phyloP scores from a whole-genome alignment of 495 filamentous ascomycete genomes.

The Beverwykella pulmonaria region DNA sequence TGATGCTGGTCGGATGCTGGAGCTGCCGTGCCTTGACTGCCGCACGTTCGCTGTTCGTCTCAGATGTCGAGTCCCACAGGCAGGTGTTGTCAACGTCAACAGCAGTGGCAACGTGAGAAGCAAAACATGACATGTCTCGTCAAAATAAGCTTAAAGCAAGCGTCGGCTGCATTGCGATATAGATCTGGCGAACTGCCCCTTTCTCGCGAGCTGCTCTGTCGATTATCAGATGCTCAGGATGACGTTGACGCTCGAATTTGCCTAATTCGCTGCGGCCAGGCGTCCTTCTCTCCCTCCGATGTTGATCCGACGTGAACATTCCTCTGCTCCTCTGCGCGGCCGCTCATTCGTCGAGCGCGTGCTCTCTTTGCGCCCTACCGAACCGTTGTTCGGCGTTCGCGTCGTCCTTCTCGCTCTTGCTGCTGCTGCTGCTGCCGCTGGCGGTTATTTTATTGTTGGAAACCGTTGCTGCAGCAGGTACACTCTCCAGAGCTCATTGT shows the following conservation, averaged over 20 bases:
- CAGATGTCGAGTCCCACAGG: conserved; percentile 3
- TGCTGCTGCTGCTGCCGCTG: neutral
- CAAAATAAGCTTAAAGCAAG: conserved; percentile 37
- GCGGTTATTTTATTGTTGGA: neutral
- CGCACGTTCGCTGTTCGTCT: conserved; percentile 34
- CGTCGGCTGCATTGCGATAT: conserved; percentile 17
- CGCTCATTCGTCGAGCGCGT: conserved; percentile 1
- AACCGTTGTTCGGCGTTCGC: neutral
- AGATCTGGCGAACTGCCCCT: conserved; percentile 5
- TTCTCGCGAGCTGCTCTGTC: conserved; percentile 2
- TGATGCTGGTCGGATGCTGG: conserved; percentile 32
- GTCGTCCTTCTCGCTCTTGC: neutral
- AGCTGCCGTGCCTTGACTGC: conserved; percentile 21
- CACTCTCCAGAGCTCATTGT: too few relatives aligned
- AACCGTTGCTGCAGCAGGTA: conserved; percentile 11
- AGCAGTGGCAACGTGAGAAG: neutral
- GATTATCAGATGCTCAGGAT: neutral
- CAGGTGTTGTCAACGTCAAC: conserved; percentile 8
- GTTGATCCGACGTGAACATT: conserved; percentile 10
- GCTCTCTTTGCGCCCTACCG: neutral
- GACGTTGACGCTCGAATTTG: conserved; percentile 11
- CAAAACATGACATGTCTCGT: conserved; percentile 32
- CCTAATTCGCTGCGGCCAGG: conserved; percentile 15
- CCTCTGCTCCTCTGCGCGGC: neutral
- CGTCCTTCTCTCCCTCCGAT: conserved; percentile 2